Evolutionary conservation across 768 basidiomycete genomes (phyloP), one percentile per base, ranked within the genome.

Genomic region (Lenzites betulinus): DNA sequence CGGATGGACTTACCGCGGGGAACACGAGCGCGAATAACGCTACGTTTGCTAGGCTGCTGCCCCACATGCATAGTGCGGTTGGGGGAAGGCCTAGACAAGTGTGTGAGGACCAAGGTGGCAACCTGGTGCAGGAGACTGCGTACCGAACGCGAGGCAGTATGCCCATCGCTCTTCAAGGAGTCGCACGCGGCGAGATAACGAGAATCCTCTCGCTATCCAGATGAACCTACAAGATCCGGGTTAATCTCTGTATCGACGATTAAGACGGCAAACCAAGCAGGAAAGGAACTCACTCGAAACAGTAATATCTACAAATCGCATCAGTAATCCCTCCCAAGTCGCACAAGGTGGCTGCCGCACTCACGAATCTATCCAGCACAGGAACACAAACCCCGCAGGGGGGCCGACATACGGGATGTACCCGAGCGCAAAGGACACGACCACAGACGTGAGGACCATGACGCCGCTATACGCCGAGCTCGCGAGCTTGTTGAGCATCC

Each of bases 121-220:
- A 16, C 7, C 2, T 33, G 12, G n/a, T 7, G 15, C 38, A 39
- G 38, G 18, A 39, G 15, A 18, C 7, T 13, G 68, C 78, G 35
- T 51, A 81, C 93, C 93, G 64, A 93, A 95, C 5, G 89, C 89
- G 59, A 93, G 81, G 69, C 87, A 92, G 74, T 95, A 95, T 1
- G 89, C 83, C 93, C 93, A 95, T 42, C 92, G 83, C 73, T 93
- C 91, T 74, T 95, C 93, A 20, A 94, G 76, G 69, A 89, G 83
- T 49, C 86, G 76, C 47, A 93, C 83, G 55, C 92, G 78, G 15
- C 82, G 75, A 1, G 90, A 81, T 13, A 93, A 76, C 13, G 89
- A 87, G 62, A 87, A 67, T 1, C 90, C 90, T 15, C 87, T 84
- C 9, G 90, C 83, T 47, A 89, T 83, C 90, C 90, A 92, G 20